phyloP scores from a whole-genome alignment of 192 early-diverging fungal species.

The Linnemannia elongata region DNA sequence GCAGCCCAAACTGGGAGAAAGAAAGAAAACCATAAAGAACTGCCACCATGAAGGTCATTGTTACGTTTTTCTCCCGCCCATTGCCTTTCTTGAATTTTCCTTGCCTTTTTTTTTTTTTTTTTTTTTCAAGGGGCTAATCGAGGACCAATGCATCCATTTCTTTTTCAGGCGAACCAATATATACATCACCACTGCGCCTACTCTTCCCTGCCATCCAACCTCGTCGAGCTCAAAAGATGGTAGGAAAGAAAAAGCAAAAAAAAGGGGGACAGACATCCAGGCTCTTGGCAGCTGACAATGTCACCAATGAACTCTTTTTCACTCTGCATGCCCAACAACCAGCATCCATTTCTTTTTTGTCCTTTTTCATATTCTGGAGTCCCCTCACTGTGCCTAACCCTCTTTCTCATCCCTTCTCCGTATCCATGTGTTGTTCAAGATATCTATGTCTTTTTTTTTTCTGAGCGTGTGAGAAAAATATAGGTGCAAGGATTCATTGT shows the following conservation, averaged over 20 bases:
- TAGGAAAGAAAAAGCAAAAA: neutral
- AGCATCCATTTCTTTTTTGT: neutral
- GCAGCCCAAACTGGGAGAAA: too few species aligned
- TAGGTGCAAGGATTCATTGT: neutral
- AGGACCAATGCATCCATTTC: neutral
- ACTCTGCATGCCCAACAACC: neutral
- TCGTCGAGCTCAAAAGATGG: neutral
- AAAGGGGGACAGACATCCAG: neutral
- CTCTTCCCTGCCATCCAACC: neutral
- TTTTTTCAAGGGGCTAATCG: neutral
- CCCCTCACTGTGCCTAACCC: neutral
- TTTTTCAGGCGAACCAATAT: neutral
- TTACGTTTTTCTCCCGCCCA: neutral
- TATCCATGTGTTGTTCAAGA: neutral
- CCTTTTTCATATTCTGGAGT: neutral
- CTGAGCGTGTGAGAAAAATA: neutral
- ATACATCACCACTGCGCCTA: neutral
- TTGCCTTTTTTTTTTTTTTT: neutral
- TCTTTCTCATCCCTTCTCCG: neutral
- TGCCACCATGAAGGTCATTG: neutral
- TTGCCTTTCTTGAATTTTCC: neutral
- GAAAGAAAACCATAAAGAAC: too few species aligned
- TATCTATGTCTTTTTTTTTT: neutral
- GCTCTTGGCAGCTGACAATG: neutral
- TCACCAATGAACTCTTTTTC: neutral